These are phyloP conservation scores for Sugiyamaella lignohabitans DNA, from an alignment of 805 yeast genomes.

Conservation along the genomic window DNA sequence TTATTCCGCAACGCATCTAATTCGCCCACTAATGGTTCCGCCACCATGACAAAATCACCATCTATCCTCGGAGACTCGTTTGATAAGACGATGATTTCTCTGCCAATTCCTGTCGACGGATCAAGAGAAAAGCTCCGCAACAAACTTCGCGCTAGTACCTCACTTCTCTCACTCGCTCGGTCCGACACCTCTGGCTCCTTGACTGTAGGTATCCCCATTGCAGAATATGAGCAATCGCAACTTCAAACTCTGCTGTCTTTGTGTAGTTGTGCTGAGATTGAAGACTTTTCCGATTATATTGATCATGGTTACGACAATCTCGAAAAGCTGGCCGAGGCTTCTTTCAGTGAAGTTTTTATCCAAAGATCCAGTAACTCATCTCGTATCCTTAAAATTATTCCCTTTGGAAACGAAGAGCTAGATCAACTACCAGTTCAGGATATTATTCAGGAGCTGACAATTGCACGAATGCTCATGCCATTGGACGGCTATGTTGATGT, in stretches of 20 bases:
- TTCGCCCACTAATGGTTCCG: slow-evolving; percentile 4
- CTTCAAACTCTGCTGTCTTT: slow-evolving; percentile 32
- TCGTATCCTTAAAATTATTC: slow-evolving; percentile 44
- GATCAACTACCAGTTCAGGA: slow-evolving; percentile 40
- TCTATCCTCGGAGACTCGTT: slow-evolving; percentile 7
- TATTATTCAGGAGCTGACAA: slow-evolving; percentile 42
- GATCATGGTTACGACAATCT: slow-evolving; percentile 25
- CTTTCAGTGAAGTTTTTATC: slow-evolving; percentile 41
- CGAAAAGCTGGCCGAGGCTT: slow-evolving; percentile 42
- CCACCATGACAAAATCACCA: not conserved
- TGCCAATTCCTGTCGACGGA: slow-evolving; percentile 52
- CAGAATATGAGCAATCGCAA: slow-evolving; percentile 33
- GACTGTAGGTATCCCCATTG: slow-evolving; percentile 30
- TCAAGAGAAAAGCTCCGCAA: slow-evolving; percentile 50
- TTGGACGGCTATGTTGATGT: slow-evolving; percentile 43
- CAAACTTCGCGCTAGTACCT: slow-evolving; percentile 46
- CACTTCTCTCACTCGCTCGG: slow-evolving; percentile 37
- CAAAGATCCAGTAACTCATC: slow-evolving; percentile 26
- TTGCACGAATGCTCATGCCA: slow-evolving; percentile 37
- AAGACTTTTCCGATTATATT: slow-evolving; percentile 32
- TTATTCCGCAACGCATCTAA: slow-evolving; percentile 4
- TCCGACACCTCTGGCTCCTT: slow-evolving; percentile 19
- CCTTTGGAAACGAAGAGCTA: slow-evolving; percentile 42
- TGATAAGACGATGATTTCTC: slow-evolving; percentile 43
- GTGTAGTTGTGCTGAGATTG: slow-evolving; percentile 32